Base-by-base conservation (phyloP, 805 yeast genomes). In the Metschnikowia sp. region DNA sequence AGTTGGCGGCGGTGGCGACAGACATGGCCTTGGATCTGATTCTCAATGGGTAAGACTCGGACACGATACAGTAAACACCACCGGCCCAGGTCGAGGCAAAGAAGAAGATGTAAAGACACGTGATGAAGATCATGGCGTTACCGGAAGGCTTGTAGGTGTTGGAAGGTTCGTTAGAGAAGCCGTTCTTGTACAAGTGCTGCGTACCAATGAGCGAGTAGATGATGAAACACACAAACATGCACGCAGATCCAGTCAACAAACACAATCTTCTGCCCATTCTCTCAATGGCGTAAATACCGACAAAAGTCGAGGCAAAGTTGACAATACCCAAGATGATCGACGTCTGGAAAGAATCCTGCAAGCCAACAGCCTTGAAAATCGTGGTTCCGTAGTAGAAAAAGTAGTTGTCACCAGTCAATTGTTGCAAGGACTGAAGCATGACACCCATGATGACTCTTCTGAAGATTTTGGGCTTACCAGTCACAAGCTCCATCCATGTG, bases 11-110 rank as follows among this genome's bases (percentile, higher is more conserved):
- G 31, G 83, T 73, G 42, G 86, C 84, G 54, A 81, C 73, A 22
- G 85, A 78, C 82, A 84, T 82, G 10, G 81, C 76, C 65, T 78
- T 79, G 32, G 79, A 66, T 66, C 82, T 79, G 55, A 83, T 80
- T 69, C 84, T 78, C 54, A 81, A 73, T 51, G 88, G 88, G 65
- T 80, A 84, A 39, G 83, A 68, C 65, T 84, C 91, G 36, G 87
- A 78, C 29, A 83, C 80, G 52, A 84, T 75, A 39, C 82, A 82
- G 68, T 76, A 84, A 32, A 81, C 79, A 51, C 82, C 80, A 48
- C 89, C 88, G 33, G 88, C 90, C 83, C 88, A 81, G 12, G 89
- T 81, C 19, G 81, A 75, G 3, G 91, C 90, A 61, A 84, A 84
- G 64, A 74, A 81, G 66, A 81, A 71, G 48, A 84, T 79, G 69